Base-by-base conservation (phyloP, 352 stramenopile genomes). In the Pythium phragmiticola region DNA sequence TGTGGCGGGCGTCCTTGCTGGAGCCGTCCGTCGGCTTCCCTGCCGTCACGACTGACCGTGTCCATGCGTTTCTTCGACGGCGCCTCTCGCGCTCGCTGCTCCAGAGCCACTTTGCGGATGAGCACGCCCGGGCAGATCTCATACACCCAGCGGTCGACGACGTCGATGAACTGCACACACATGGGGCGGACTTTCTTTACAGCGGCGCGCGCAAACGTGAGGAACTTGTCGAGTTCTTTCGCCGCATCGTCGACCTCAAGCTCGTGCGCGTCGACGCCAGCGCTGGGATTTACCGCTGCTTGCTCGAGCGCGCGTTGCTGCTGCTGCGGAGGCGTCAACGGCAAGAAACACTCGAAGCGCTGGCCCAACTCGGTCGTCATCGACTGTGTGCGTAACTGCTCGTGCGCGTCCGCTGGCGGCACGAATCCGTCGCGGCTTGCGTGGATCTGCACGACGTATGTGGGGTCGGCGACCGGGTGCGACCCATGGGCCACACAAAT, bases 331-430 rank as follows among this genome's bases (percentile, higher is more conserved):
- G 37, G 51, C 2, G 77, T 66, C 21, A 78, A 59, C 36, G 84
- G 84, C 51, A 92, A 49, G 55, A 89, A 90, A 52, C 84, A 92
- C 74, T 90, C 78, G 56, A 92, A 89, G 59, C 75, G 73, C 55
- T 89, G 74, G 1, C 81, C 81, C 9, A 80, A 77, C 62, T 77
- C 74, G 17, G 78, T 87, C 43, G 81, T 82, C 80, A 92, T 89
- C 36, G 80, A 26, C 54, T 88, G 74, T 45, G 76, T 74, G 17
- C 74, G 77, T 49, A 76, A 52, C 7, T 57, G 57, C 23, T 50
- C 26, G 19, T 9, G 16, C 3, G 62, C 66, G 39, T 68, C 53
- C 30, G 60, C 28, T 16, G 66, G 65, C 3, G 64, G 56, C n/a
- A 63, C 36, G 54, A 76, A 82, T n/a, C 49, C 60, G 7, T 80